These are phyloP conservation scores for Wallacemonas rigidus DNA, from an alignment of 208 protist genomes.

Conservation along the genomic window DNA sequence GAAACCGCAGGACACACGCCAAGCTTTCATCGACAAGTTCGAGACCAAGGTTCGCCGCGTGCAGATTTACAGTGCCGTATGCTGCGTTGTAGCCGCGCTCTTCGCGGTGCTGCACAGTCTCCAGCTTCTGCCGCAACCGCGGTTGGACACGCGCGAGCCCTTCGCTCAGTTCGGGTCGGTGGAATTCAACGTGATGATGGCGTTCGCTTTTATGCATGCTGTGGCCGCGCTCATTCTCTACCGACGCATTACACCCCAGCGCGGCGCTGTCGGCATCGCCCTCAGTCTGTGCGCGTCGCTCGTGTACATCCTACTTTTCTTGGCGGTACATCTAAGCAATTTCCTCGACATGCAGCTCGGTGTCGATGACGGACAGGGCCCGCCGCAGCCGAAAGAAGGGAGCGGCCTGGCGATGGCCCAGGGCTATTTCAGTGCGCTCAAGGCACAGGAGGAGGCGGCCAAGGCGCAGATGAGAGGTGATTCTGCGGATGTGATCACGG, in stretches of 20 bases:
- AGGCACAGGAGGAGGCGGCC: constrained; percentile 8
- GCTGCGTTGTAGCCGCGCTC: constrained; percentile 12
- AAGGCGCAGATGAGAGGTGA: background rate
- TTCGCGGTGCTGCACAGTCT: constrained; percentile 18
- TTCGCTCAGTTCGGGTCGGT: constrained; percentile 28
- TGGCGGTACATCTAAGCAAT: constrained; percentile 18
- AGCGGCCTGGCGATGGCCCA: constrained; percentile 4
- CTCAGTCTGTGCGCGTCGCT: constrained; percentile 27
- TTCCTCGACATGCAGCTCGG: background rate
- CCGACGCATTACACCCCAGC: constrained; percentile 8
- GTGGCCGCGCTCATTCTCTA: constrained; percentile 22
- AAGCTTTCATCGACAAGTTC: background rate
- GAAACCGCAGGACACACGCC: background rate
- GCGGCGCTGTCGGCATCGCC: constrained; percentile 30
- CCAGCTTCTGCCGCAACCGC: background rate
- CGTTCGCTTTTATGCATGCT: constrained; percentile 9
- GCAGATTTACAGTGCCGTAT: constrained; percentile 21
- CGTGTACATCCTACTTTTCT: constrained; percentile 44
- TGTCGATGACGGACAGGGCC: background rate
- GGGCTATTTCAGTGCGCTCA: background rate
- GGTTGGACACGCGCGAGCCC: constrained; percentile 9
- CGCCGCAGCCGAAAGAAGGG: background rate
- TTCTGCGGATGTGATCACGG: background rate
- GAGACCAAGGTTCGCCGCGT: background rate
- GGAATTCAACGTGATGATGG: constrained; percentile 25